phyloP scores from a whole-genome alignment of 208 protist genomes.

The Leishmania mexicana region DNA sequence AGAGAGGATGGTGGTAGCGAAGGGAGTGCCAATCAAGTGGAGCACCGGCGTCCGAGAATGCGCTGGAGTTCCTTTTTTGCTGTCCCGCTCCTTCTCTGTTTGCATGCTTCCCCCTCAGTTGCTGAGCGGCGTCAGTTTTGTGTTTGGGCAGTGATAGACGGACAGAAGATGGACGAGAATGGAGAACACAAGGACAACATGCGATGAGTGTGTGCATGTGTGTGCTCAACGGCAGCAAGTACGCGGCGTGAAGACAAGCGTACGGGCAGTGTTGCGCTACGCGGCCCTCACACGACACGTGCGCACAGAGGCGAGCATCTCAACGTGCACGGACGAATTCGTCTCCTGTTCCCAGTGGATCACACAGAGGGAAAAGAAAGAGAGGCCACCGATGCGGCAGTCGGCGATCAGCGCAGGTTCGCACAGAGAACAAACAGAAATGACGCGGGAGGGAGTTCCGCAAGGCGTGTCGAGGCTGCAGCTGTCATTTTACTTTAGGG shows the following conservation, averaged over 20 bases:
- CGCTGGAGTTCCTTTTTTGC: background rate
- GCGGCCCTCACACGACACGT: background rate
- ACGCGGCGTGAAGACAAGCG: background rate
- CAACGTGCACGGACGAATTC: too few species aligned
- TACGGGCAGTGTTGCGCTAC: background rate
- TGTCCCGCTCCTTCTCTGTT: background rate
- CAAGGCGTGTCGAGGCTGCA: background rate
- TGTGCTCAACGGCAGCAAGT: background rate
- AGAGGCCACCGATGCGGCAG: background rate
- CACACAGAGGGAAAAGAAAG: background rate
- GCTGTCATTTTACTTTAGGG: background rate
- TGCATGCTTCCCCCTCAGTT: background rate
- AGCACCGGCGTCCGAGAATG: background rate
- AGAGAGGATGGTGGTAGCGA: background rate
- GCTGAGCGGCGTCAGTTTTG: background rate
- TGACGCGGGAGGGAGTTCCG: background rate
- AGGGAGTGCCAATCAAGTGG: background rate
- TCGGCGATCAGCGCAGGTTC: background rate
- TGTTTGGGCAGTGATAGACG: background rate
- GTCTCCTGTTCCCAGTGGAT: background rate
- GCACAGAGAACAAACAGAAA: constrained; percentile 1
- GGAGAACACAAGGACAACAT: too few species aligned
- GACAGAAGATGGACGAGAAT: background rate
- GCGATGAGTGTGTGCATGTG: background rate
- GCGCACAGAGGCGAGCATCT: background rate